Percentiles rank a stretch among this genome's conserved stretches.
Evolutionary conservation across 208 protist genomes (phyloP).

Genomic region (Wallacemonas sp.): DNA sequence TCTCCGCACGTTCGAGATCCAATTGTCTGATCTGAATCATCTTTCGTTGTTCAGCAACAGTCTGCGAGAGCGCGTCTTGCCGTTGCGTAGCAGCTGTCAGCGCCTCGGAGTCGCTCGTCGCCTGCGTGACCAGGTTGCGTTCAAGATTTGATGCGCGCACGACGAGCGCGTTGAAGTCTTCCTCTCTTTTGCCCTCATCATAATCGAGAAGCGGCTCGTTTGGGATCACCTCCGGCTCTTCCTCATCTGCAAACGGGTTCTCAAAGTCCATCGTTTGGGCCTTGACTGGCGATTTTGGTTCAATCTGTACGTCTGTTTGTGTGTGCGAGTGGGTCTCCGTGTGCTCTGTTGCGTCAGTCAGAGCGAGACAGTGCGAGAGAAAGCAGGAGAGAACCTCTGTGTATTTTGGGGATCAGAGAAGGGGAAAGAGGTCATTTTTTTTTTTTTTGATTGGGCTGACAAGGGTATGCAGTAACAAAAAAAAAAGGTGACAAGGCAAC

Average conservation of each 20-base stretch:
- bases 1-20: not conserved
- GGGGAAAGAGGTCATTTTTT: too few relatives aligned
- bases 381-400: too few relatives aligned
- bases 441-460: too few relatives aligned
- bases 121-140: constrained; percentile 17
- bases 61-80: not conserved
- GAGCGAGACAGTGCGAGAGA: too few relatives aligned
- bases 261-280: constrained; percentile 65
- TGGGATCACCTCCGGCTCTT: constrained; percentile 37
- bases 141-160: constrained; percentile 40
- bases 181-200: constrained; percentile 61
- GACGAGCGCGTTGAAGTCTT: constrained; percentile 76
- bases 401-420: too few relatives aligned
- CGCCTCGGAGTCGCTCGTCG: not conserved
- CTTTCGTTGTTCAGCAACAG: not conserved
- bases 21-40: not conserved
- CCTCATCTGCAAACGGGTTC: constrained; percentile 74
- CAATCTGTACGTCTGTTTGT: too few relatives aligned
- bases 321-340: too few relatives aligned
- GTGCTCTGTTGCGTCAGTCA: too few relatives aligned
- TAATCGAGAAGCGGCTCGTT: constrained; percentile 60
- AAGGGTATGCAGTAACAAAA: too few relatives aligned
- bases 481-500: too few relatives aligned
- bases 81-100: not conserved
- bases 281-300: too few relatives aligned